Conservation (phyloP, 2,329 filamentous ascomycete species). For the Tolypocladium capitatum region DNA sequence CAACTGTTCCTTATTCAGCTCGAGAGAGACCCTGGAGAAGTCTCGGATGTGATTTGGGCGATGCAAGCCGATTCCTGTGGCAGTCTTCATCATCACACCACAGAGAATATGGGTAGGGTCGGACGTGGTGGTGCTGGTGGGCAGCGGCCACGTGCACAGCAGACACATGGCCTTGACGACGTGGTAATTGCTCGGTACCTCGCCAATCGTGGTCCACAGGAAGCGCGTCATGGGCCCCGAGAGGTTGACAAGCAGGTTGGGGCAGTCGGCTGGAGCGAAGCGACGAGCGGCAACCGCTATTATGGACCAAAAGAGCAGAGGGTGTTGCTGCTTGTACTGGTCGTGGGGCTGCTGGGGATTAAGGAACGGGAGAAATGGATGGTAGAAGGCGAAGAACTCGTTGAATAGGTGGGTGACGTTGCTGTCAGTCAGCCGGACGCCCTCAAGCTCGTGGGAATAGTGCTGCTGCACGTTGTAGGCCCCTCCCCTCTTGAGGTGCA, state of each 20-base stretch:
- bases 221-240: conserved; percentile 56
- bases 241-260: conserved; percentile 51
- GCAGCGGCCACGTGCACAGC: conserved; percentile 70
- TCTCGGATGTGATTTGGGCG: conserved; percentile 72
- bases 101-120: conserved; percentile 73
- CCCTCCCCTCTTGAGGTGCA: conserved; percentile 53
- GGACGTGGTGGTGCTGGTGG: conserved; percentile 66
- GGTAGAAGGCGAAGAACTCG: conserved; percentile 64
- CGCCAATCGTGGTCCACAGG: conserved; percentile 64
- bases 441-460: conserved; percentile 48
- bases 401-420: conserved; percentile 52
- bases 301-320: conserved; percentile 76
- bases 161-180: conserved; percentile 72
- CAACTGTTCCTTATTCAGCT: conserved; percentile 66
- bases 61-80: conserved; percentile 71
- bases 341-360: conserved; percentile 55
- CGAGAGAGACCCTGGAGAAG: conserved; percentile 62
- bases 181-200: conserved; percentile 66
- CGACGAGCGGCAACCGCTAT: conserved; percentile 62
- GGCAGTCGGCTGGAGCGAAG: conserved; percentile 42
- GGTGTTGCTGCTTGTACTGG: conserved; percentile 62
- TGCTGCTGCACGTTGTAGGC: conserved; percentile 46
- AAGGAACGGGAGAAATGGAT: conserved; percentile 66
- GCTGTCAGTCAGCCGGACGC: conserved; percentile 50
- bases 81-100: conserved; percentile 77